phyloP scores from a whole-genome alignment of 805 yeast genomes.

The Candida vaughaniae region DNA sequence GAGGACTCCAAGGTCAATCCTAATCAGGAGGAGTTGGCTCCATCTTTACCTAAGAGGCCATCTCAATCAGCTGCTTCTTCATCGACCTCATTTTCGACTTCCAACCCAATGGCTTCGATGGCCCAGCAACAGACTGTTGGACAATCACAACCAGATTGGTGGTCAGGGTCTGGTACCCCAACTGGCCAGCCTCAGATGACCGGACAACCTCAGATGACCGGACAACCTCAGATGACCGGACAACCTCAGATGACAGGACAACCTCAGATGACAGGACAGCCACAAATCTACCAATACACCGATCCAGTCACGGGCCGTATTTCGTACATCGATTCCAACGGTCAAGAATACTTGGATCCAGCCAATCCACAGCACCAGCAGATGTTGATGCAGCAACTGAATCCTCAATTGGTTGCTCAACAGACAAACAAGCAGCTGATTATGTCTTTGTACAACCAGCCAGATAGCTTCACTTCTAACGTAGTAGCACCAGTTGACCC shows the following conservation, averaged over 20 bases:
- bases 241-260: slow-evolving; percentile 5
- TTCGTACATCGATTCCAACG: slow-evolving; percentile 64
- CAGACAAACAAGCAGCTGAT: slow-evolving; percentile 40
- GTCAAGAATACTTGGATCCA: slow-evolving; percentile 60
- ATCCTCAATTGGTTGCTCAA: slow-evolving; percentile 34
- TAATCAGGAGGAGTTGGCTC: slow-evolving; percentile 42
- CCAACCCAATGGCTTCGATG: slow-evolving; percentile 25
- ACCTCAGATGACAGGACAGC: slow-evolving; percentile 21
- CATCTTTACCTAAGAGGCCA: slow-evolving; percentile 46
- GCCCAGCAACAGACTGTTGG: slow-evolving; percentile 8
- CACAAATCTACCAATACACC: slow-evolving; percentile 62
- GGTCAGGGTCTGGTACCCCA: slow-evolving; percentile 19
- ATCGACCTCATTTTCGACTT: slow-evolving; percentile 18
- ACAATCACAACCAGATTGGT: slow-evolving; percentile 20
- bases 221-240: slow-evolving; percentile 3
- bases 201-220: slow-evolving; percentile 4
- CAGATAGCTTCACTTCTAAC: slow-evolving; percentile 25
- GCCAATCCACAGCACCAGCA: slow-evolving; percentile 45
- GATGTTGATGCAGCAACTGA: slow-evolving; percentile 32
- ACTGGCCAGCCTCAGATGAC: slow-evolving; percentile 6
- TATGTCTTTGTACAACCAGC: slow-evolving; percentile 43
- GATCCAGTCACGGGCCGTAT: slow-evolving; percentile 72
- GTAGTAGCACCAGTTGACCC: slow-evolving; percentile 22
- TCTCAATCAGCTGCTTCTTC: slow-evolving; percentile 11
- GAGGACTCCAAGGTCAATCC: slow-evolving; percentile 37